Evolutionary conservation across 2,329 filamentous ascomycete genomes (phyloP), one percentile per base, ranked within the genome.

Genomic region (Botrytis paeoniae): DNA sequence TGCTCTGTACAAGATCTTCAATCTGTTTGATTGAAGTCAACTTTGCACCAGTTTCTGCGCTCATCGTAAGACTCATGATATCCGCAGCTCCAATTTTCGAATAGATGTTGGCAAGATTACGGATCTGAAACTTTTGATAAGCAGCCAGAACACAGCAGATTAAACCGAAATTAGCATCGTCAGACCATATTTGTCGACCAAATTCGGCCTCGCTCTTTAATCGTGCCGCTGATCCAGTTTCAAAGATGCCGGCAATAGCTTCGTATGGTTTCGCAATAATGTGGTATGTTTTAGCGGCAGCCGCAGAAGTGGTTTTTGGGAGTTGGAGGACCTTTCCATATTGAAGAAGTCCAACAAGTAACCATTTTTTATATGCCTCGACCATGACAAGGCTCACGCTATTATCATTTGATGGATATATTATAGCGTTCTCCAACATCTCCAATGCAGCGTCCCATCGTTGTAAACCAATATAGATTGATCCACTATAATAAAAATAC

Each of bases 311-410:
- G 64, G 88, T 87, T 57, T 86, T 84, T 0, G 93, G 92, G 16
- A 89, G 80, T 0, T 82, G 77, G 2, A 84, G 83, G 7, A 85
- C 84, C 78, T 85, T 88, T 76, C 94, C 95, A 70, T 90, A 84
- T 10, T 88, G 85, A 29, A 99, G 84, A 71, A 98, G 85, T 70
- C 90, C 89, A 16, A 94, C 87, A 25, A 99, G 84, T 14, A 97
- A 81, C 92, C 94, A 98, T 82, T 95, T 97, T 83, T 95, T 97
- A 85, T 97, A 95, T 9, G 93, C 93, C 76, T 97, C 94, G 6
- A 92, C 85, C 92, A 96, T 96, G 69, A 97, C 86, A 80, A 90
- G 91, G 81, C 91, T 95, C 20, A 89, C 85, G 51, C 89, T 86
- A 45, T 86, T 84, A 32, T 90, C 90, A 69, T 84, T 85, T 0